A percentile compares a stretch with the other conserved stretches of the same genome.
Conservation (phyloP, 768 basidiomycete species). For the Scleroderma bovista region DNA sequence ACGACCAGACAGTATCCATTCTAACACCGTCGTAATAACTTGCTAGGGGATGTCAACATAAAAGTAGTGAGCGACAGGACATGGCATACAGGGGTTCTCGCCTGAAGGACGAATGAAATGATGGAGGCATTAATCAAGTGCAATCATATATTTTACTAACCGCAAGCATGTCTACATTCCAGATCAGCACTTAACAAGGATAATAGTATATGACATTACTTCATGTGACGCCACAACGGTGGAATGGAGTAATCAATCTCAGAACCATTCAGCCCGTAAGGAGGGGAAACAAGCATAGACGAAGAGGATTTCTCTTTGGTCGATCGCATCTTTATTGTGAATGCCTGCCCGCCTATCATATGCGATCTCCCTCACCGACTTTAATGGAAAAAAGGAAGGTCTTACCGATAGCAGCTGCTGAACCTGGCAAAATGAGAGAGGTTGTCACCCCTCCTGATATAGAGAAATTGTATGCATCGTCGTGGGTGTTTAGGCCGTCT, state of each 20-base stretch:
- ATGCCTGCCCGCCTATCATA: conserved; percentile 61
- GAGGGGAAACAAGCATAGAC: conserved; percentile 73
- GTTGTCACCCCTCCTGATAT: conserved; percentile 80
- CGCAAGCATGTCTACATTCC: conserved; percentile 54
- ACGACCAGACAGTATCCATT: conserved; percentile 69
- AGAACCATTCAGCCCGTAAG: conserved; percentile 52
- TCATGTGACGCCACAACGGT: conserved; percentile 72
- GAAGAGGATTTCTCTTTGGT: conserved; percentile 66
- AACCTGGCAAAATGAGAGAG: conserved; percentile 71
- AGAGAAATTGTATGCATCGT: conserved; percentile 68
- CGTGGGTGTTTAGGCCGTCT: conserved; percentile 79
- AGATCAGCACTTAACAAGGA: too few species aligned
- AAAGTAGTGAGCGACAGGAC: neutral
- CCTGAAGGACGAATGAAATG: neutral
- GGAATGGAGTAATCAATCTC: conserved; percentile 40
- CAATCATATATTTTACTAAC: conserved; percentile 31
- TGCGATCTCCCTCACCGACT: neutral
- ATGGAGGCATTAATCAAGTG: neutral
- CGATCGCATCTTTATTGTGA: conserved; percentile 71
- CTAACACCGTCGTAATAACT: conserved; percentile 19
- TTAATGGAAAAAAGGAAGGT: neutral
- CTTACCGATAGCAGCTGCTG: conserved; percentile 56
- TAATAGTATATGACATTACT: conserved; percentile 37
- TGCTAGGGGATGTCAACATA: neutral
- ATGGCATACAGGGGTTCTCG: neutral